Evolutionary conservation across 2,329 filamentous ascomycete species (phyloP), one percentile per base, ranked within the genome.

Genomic region (Hypoxylon sp.): DNA sequence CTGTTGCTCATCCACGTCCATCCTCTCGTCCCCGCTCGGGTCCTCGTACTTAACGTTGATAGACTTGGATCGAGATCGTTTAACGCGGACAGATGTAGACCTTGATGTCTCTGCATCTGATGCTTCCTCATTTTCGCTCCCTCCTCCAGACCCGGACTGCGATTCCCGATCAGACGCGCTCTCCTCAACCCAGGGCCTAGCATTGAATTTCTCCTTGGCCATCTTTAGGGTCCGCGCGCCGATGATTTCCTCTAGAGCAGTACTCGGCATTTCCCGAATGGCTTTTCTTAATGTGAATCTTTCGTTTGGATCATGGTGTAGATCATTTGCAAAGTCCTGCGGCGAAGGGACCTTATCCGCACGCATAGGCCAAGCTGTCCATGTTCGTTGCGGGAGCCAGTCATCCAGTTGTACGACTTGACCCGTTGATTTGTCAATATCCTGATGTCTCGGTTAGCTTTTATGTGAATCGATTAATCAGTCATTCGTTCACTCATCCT

Each of bases 331-430:
- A 54, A 89, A 79, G 13, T 75, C 74, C 9, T 77, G 74, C 11
- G 75, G 72, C 2, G 89, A 72, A 1, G 89, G 89, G 5, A 94
- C 84, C 17, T 79, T 72, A 5, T 76, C 72, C 3, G 81, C 75
- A 13, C 78, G 77, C 64, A 95, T 69, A 3, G 93, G 93, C 93
- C 93, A 97, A 0, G 91, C 89, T 12, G 89, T 90, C 92, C 93
- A 97, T 3, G 67, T 59, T 51, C 80, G 82, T 0, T 81, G 76
- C 2, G 81, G 81, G 3, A 68, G 69, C 78, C 82, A 86, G 32
- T 71, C 60, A 2, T 65, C 62, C 11, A 58, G 50, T 15, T 51
- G 48, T 16, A 69, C 57, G 12, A 43, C 51, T 9, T 60, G 51
- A 2, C 66, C 65, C 1, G 67, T 69, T 20, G 41, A 54, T n/a